Conservation (phyloP, 768 basidiomycete genomes). For the Lactarius indigo region DNA sequence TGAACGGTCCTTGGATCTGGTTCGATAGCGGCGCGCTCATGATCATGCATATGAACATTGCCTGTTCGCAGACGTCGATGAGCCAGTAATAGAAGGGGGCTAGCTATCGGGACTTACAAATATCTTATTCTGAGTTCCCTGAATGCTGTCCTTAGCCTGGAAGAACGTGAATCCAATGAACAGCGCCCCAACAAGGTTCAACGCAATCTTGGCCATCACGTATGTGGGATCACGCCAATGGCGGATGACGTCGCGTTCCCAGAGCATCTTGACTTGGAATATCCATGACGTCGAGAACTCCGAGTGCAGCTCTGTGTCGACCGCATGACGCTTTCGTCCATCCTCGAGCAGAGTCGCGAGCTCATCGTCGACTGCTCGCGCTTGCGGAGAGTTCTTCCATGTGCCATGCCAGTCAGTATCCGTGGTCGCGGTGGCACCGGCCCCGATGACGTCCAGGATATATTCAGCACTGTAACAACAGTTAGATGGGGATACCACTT, state of each 20-base stretch:
- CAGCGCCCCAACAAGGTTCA: constrained; percentile 35
- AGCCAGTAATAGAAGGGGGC: not conserved
- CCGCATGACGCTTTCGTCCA: constrained; percentile 31
- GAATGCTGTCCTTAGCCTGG: constrained; percentile 34
- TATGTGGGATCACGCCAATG: constrained; percentile 44
- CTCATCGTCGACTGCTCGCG: constrained; percentile 25
- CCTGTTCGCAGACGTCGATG: constrained; percentile 20
- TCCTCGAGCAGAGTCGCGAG: constrained; percentile 43
- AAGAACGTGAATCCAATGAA: constrained; percentile 46
- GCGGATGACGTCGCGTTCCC: constrained; percentile 31
- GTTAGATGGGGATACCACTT: not conserved
- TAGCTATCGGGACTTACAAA: constrained; percentile 34
- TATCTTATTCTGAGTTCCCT: constrained; percentile 43
- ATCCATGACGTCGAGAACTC: constrained; percentile 40
- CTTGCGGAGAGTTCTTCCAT: constrained; percentile 74
- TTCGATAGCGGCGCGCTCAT: constrained; percentile 37
- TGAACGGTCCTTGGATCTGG: constrained; percentile 42
- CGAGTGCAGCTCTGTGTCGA: constrained; percentile 27
- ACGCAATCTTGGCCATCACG: constrained; percentile 37
- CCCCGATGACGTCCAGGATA: constrained; percentile 85
- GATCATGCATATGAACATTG: constrained; percentile 36
- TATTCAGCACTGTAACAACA: constrained; percentile 41
- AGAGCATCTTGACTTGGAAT: constrained; percentile 35
- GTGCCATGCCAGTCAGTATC: constrained; percentile 83
- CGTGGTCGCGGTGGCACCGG: constrained; percentile 67